Evolutionary conservation across 202 grass and related monocot genomes (phyloP), one percentile per base, ranked within the genome.

Genomic region (Setaria viridis): DNA sequence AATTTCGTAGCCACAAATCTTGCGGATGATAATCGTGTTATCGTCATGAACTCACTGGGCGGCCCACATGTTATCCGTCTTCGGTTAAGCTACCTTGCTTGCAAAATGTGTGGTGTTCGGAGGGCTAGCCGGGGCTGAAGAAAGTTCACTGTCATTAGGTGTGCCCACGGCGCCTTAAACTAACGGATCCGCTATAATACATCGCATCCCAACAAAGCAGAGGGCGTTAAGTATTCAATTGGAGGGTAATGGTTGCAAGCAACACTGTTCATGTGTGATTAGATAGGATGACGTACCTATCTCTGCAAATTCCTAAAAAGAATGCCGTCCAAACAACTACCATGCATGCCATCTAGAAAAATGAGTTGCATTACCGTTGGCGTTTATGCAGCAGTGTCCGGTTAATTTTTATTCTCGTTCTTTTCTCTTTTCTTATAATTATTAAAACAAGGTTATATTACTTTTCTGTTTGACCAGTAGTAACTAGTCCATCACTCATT

Each of bases 241-340:
- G 45, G 81, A 80, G 54, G 70, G 20, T 63, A 88, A 86, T 19
- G 47, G 67, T 55, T 14, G 80, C 74, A 86, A 92, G 70, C 67
- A 87, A 86, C 45, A 81, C 72, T 82, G 76, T 64, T 70, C 79
- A 82, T 54, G 45, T 2, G 20, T 76, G 69, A 80, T 75, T 25
- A 84, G 67, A 81, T 25, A 19, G 9, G 49, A 74, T 67, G 74
- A 70, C 70, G 62, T 49, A 53, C 45, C 64, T 37, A 55, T 48
- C 49, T 47, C 35, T 42, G 35, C 19, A 1, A 1, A 14, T 29
- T 17, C 9, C 17, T 13, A 80, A 87, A 89, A 90, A 85, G 25
- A 92, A 87, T 90, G 85, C 84, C 87, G 76, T 87, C 91, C 87
- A 92, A 76, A 87, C 81, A 87, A 90, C 72, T 53, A 87, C 77